These are phyloP conservation scores for Penicillium psychrosexuale DNA, from an alignment of 2,329 filamentous ascomycete species.

Conservation along the genomic window DNA sequence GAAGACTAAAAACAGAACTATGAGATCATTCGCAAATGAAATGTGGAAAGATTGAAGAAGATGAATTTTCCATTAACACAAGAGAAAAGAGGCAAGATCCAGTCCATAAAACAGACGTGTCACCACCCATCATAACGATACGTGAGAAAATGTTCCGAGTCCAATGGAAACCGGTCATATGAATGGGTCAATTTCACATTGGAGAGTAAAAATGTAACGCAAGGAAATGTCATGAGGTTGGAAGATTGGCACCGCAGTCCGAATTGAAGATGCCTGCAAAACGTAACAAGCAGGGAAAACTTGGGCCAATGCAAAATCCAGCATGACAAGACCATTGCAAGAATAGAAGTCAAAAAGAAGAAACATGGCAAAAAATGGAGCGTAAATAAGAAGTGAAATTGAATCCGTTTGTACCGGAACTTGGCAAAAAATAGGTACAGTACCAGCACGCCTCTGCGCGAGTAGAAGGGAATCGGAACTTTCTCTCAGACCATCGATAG, in stretches of 20 bases:
- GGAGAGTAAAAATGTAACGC: slow-evolving; percentile 7
- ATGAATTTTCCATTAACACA: neutral
- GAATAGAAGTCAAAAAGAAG: slow-evolving; percentile 14
- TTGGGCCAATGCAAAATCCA: neutral
- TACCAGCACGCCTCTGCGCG: slow-evolving; percentile 23
- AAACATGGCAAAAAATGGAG: slow-evolving; percentile 15
- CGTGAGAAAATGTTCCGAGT: slow-evolving; percentile 4
- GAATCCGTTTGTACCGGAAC: slow-evolving; percentile 14
- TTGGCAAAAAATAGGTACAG: slow-evolving; percentile 24
- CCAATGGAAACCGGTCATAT: slow-evolving; percentile 3
- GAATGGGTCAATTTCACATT: slow-evolving; percentile 13
- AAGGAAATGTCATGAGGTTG: neutral
- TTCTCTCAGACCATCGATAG: slow-evolving; percentile 12
- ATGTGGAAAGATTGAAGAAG: neutral
- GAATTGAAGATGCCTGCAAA: neutral
- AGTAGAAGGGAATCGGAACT: slow-evolving; percentile 18
- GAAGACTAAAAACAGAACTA: slow-evolving; percentile 1
- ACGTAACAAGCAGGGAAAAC: neutral
- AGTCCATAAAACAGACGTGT: neutral
- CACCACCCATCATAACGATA: slow-evolving; percentile 9
- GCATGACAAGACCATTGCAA: slow-evolving; percentile 6
- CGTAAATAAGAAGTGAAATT: slow-evolving; percentile 15
- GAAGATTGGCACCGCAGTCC: neutral
- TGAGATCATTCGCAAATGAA: neutral
- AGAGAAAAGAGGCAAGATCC: neutral